Percentiles rank a stretch among this genome's conserved stretches.
Evolutionary conservation across 192 early-diverging fungal species (phyloP).

Genomic region (Endogone sp.): DNA sequence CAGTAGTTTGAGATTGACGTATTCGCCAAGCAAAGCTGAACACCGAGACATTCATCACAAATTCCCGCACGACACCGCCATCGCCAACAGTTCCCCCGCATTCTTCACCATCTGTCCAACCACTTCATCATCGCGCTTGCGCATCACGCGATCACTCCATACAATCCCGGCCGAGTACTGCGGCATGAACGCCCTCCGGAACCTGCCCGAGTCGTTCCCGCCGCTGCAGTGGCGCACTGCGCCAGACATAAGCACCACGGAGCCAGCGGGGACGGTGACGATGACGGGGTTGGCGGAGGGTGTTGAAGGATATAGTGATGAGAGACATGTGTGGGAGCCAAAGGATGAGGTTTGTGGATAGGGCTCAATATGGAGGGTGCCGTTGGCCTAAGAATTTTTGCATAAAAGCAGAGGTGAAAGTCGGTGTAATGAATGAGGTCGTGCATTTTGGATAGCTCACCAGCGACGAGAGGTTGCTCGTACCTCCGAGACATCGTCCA

Average conservation of each 20-base stretch:
- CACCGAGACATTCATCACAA: not conserved
- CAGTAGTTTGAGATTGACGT: too few species aligned
- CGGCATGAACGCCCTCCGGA: constrained; percentile 29
- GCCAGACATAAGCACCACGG: constrained; percentile 24
- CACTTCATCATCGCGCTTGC: not conserved
- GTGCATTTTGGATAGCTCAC: too few species aligned
- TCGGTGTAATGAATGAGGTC: not conserved
- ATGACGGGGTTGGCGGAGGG: not conserved
- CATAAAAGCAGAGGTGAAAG: not conserved
- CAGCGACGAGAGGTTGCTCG: not conserved
- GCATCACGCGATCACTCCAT: not conserved
- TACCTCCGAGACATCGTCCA: constrained; percentile 22
- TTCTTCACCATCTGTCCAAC: not conserved
- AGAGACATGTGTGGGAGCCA: not conserved
- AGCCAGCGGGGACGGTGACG: constrained; percentile 17
- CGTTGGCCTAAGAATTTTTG: not conserved
- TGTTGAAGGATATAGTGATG: not conserved
- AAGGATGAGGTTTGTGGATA: constrained; percentile 5
- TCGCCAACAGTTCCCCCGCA: not conserved
- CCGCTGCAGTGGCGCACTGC: constrained; percentile 24
- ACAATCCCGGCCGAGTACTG: constrained; percentile 15
- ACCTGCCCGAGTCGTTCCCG: constrained; percentile 21
- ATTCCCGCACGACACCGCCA: not conserved
- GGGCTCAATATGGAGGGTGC: constrained; percentile 1
- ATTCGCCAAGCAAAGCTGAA: too few species aligned